Base-by-base conservation (phyloP, 495 filamentous ascomycete genomes). In the Neurospora sp. region DNA sequence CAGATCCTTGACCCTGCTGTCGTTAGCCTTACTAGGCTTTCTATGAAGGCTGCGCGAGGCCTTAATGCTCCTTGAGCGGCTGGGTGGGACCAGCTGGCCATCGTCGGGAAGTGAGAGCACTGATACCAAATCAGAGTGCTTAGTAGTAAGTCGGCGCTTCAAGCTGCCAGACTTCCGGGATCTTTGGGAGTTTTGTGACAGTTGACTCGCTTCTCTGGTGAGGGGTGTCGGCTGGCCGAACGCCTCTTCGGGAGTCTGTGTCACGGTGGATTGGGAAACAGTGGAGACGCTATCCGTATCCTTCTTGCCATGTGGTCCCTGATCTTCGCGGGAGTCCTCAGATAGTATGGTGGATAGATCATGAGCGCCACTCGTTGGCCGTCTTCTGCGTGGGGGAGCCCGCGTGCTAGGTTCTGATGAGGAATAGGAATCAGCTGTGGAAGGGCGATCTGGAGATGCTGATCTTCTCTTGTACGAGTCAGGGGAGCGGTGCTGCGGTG, bases 51-150 rank as follows among this genome's bases (percentile, higher is more conserved):
- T 94, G 61, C 88, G 85, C 9, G 88, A 86, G 38, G 92, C 93
- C 70, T 88, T 85, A 72, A 89, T 87, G 79, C 91, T 94, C 75
- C 83, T 88, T 5, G 75, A 80, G 69, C 82, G 80, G 27, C 78
- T 81, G 1, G 84, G 82, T 0, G 82, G 76, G 2, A 75, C 70
- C 4, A 81, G 70, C 41, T 84, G 89, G 73, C 87, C 85, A 70
- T 90, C 89, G 69, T 86, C 87, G 3, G 93, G 89, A 61, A 91
- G 82, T 0, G 96, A 98, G 8, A 98, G 85, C 35, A 97, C 93
- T 9, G 96, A 98, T 46, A 98, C 92, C 18, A 98, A 85, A 80
- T 98, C 96, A 14, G 93, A 93, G 82, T 98, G 94, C 53, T 93
- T 97, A 3, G 96, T 97, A 3, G 96, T 96, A 18, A 96, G 87